Base-by-base conservation (phyloP, 495 filamentous ascomycete genomes). In the Annulohypoxylon bovei region DNA sequence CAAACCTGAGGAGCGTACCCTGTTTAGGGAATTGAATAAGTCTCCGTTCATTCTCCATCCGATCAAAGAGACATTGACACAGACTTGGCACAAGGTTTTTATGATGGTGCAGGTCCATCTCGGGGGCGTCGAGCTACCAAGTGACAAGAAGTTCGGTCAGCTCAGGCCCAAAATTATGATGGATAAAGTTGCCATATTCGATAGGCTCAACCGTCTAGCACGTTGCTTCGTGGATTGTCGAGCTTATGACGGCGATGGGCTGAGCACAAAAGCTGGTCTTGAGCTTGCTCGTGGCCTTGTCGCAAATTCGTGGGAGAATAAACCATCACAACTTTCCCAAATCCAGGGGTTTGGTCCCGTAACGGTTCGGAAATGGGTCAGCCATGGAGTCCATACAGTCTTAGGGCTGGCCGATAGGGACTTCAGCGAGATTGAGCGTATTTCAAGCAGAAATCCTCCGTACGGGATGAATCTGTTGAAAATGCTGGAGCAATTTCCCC, bases 181-280 rank as follows among this genome's bases (percentile, higher is more conserved):
- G 54, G 94, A 98, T n/a, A 92, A 89, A 71, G 79, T 49, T 16
- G 71, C 88, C 7, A 85, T 98, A 23, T 93, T 98, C 70, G 86
- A 91, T 22, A 87, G 92, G 56, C 81, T 92, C 5, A 88, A 90
- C 68, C 87, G 94, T 6, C 78, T 98, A 0, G 86, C 95, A 16
- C 88, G 93, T 6, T 97, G 94, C 68, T 85, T 97, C 7, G 87
- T 97, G 50, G 95, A 98, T 76, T 97, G 94, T 70, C 88, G 93
- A 70, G 85, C 91, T 7, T 68, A 82, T 20, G 84, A 89, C 5
- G 80, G 87, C 6, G 93, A 97, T 72, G 88, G 92, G 0, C 72
- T 90, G 3, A 81, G 88, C 8, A 85, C 87, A 8, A 85, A 86
- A 49, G 91, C 89, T 65, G 91, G 92, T 9, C 82, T 98, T 14